Base-by-base conservation (phyloP, 495 filamentous ascomycete genomes). In the Gamarada debralockiae region DNA sequence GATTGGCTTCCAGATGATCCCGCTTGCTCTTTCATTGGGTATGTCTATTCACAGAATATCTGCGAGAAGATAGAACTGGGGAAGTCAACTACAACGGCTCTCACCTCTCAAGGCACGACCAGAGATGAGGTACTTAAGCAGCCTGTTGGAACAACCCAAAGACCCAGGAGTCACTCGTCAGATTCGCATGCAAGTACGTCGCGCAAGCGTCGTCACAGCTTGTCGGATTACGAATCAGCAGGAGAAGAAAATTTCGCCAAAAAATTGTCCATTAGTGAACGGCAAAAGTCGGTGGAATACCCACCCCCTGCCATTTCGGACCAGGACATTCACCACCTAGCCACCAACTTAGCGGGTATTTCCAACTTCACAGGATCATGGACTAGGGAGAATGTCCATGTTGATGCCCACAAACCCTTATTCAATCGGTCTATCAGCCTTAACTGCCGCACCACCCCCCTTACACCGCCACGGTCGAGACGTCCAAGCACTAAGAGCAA, bases 391-490 rank as follows among this genome's bases (percentile, higher is more conserved):
- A 58, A 58, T 59, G 65, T 59, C 41, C 59, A 59, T 36, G 60
- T 63, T 31, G 64, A 60, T 50, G 50, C 41, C 49, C 67, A 56
- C 47, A 71, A 31, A 62, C 50, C 53, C 45, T 34, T 48, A 1
- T 55, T 60, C 39, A 3, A 54, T 29, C 58, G 67, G 42, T 66
- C 71, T 41, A 68, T 74, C 38, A 67, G 67, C 42, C 78, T 72
- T 78, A 36, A 80, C 71, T 51, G 68, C 82, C 34, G 76, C 77
- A 13, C 72, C 75, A 38, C 78, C 67, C 23, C 67, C 69, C 23
- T 76, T 75, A 50, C 76, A 82, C 24, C 80, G 82, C 10, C 75
- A 82, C n/a, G 77, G 89, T 52, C 85, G 82, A 12, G 76, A 70
- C 1, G 66, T 67, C 15, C 76, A 81, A 50, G 66, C 70, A 31